phyloP scores from a whole-genome alignment of 2,329 filamentous ascomycete species.

The Trichoderma sp. region DNA sequence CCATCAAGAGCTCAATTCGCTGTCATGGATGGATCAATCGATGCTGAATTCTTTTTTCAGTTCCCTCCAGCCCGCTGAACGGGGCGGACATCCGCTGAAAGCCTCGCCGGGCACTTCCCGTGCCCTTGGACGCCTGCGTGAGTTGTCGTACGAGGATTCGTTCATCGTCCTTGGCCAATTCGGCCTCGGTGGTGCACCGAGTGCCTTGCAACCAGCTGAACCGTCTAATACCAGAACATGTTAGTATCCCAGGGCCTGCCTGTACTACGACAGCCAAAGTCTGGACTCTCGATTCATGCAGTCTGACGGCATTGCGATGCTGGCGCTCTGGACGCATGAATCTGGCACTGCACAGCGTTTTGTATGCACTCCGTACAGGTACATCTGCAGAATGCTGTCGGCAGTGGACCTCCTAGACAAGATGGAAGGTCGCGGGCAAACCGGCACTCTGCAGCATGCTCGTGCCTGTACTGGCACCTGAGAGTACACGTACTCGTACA shows the following conservation, averaged over 20 bases:
- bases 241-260: background rate
- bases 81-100: background rate
- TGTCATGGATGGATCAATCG: background rate
- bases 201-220: background rate
- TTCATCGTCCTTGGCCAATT: background rate
- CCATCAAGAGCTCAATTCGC: background rate
- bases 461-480: background rate
- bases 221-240: background rate
- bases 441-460: background rate
- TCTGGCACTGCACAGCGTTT: background rate
- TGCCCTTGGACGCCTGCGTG: background rate
- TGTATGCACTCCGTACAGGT: constrained; percentile 1
- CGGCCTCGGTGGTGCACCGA: background rate
- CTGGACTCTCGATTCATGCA: background rate
- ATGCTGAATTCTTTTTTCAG: background rate
- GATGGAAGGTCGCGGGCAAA: background rate
- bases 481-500: background rate
- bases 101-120: background rate
- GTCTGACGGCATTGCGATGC: background rate
- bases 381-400: background rate
- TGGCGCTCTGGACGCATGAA: constrained; percentile 1
- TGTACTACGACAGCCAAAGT: background rate
- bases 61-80: background rate
- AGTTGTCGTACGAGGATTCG: background rate
- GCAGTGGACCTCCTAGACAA: background rate